phyloP scores from a whole-genome alignment of 495 filamentous ascomycete species.

The Podospora didyma region DNA sequence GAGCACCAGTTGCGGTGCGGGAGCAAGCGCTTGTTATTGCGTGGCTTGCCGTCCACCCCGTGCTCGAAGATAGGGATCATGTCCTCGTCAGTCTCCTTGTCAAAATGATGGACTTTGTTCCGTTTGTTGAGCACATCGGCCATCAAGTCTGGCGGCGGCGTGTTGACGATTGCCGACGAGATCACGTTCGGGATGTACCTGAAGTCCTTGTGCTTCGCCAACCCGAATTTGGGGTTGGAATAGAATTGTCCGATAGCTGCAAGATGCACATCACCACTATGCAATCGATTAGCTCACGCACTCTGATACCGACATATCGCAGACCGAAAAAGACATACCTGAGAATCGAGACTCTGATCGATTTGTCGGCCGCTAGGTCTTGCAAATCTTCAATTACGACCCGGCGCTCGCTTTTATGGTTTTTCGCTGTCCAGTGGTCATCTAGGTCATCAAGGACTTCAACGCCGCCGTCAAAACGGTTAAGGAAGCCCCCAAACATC shows the following conservation, averaged over 20 bases:
- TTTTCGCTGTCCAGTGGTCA: constrained; percentile 96
- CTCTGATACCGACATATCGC: constrained; percentile 29
- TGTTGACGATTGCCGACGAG: constrained; percentile 86
- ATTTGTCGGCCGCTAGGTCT: constrained; percentile 84
- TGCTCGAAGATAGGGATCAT: constrained; percentile 90
- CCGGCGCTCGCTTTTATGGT: constrained; percentile 83
- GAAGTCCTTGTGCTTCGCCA: constrained; percentile 85
- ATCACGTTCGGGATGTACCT: constrained; percentile 91
- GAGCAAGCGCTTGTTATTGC: constrained; percentile 89
- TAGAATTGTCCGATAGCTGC: constrained; percentile 93
- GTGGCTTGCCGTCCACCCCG: constrained; percentile 80
- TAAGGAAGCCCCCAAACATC: constrained; percentile 74
- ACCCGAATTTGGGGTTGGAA: constrained; percentile 73
- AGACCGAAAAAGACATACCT: constrained; percentile 48
- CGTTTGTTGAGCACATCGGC: constrained; percentile 90
- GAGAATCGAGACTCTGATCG: constrained; percentile 86
- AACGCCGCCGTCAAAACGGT: constrained; percentile 86
- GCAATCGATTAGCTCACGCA: constrained; percentile 6
- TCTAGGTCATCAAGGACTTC: constrained; percentile 90
- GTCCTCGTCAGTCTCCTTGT: constrained; percentile 82
- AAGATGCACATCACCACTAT: constrained; percentile 92
- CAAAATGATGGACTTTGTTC: constrained; percentile 88
- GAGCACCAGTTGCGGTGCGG: constrained; percentile 92
- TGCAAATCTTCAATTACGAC: constrained; percentile 87
- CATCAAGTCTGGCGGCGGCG: constrained; percentile 82